Percentiles rank a stretch among this genome's conserved stretches.
These are phyloP conservation scores for Boletus vinaceobasis DNA, from an alignment of 768 basidiomycete species.

Conservation along the genomic window DNA sequence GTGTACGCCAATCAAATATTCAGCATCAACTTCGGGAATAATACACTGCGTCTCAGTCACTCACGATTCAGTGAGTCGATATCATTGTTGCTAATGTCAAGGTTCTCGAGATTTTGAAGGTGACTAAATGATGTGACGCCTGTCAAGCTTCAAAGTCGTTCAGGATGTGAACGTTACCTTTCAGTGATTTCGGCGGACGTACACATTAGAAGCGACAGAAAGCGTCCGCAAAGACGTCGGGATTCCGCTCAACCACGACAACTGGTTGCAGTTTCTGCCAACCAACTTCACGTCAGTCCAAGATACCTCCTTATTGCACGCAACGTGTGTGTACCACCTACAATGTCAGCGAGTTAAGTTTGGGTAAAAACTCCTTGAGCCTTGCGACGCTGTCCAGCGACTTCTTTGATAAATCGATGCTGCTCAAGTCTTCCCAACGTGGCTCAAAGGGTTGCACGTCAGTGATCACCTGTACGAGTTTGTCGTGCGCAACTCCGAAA, in stretches of 20 bases:
- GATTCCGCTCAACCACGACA: slow-evolving; percentile 79
- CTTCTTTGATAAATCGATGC: slow-evolving; percentile 68
- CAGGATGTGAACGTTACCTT: slow-evolving; percentile 12
- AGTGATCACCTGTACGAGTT: slow-evolving; percentile 87
- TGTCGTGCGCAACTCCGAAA: slow-evolving; percentile 91
- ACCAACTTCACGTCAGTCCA: slow-evolving; percentile 17
- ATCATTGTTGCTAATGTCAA: slow-evolving; percentile 90
- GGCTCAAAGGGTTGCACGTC: slow-evolving; percentile 94
- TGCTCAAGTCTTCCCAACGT: slow-evolving; percentile 79
- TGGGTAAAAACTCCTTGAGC: slow-evolving; percentile 87
- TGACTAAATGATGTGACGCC: slow-evolving; percentile 86
- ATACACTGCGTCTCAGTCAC: slow-evolving; percentile 30
- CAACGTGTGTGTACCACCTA: slow-evolving; percentile 40
- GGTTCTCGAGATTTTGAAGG: slow-evolving; percentile 76
- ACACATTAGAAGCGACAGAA: slow-evolving; percentile 76
- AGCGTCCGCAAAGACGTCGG: slow-evolving; percentile 70
- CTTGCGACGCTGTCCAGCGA: slow-evolving; percentile 62
- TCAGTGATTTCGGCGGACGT: slow-evolving; percentile 14
- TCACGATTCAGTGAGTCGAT: slow-evolving; percentile 84
- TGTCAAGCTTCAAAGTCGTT: slow-evolving; percentile 57
- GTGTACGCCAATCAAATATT: slow-evolving; percentile 11
- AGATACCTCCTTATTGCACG: neutral
- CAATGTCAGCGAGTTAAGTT: slow-evolving; percentile 72
- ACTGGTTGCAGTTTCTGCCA: slow-evolving; percentile 64
- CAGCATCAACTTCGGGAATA: neutral